phyloP scores from a whole-genome alignment of 306 rosid species.

The Adenanthera pavonina region DNA sequence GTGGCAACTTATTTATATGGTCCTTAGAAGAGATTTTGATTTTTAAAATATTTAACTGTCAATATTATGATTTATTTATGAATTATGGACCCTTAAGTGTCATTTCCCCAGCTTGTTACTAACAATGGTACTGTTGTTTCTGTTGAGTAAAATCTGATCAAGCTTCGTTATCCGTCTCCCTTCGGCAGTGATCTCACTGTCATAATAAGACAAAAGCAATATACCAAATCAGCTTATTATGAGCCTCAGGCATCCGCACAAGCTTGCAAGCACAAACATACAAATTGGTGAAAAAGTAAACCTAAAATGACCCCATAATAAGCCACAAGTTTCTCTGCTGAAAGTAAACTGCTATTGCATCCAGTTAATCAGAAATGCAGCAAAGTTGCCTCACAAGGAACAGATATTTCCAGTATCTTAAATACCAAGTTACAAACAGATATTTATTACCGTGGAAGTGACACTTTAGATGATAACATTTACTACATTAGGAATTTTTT shows the following conservation, averaged over 20 bases:
- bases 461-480: too few species aligned
- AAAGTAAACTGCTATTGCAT: constrained; percentile 6
- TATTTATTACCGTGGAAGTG: too few species aligned
- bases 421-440: not conserved
- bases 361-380: constrained; percentile 7
- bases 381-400: not conserved
- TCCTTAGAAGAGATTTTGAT: not conserved
- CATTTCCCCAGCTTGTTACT: constrained; percentile 43
- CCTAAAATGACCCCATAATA: not conserved
- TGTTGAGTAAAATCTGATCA: constrained; percentile 93
- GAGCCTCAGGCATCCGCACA: not conserved
- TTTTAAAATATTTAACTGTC: not conserved
- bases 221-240: constrained; percentile 34
- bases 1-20: not conserved
- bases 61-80: not conserved
- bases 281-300: constrained; percentile 9
- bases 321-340: constrained; percentile 12
- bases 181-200: constrained; percentile 92
- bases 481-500: too few species aligned
- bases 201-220: constrained; percentile 33
- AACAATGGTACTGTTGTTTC: constrained; percentile 99
- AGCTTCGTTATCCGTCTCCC: constrained; percentile 98
- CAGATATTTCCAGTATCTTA: constrained; percentile 15
- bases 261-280: constrained; percentile 25
- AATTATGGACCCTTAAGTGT: not conserved